A percentile compares a stretch with the other conserved stretches of the same genome.
Conservation (phyloP, 371 early-diverging fungal genomes). For the Phascolomyces articulosus region DNA sequence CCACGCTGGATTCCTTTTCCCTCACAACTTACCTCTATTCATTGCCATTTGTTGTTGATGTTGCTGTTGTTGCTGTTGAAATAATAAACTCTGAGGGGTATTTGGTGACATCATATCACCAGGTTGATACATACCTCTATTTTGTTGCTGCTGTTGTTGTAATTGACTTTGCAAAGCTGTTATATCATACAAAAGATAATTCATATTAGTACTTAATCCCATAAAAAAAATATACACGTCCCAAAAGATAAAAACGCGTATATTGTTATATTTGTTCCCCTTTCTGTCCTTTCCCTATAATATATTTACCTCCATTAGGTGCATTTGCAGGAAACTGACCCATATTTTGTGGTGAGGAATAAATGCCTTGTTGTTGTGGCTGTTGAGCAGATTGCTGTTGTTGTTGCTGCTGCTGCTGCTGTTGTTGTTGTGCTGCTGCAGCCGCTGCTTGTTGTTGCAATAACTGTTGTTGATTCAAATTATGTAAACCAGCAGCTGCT, state of each 20-base stretch:
- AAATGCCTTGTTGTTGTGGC: not conserved
- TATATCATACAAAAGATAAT: not conserved
- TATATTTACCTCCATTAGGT: constrained; percentile 6
- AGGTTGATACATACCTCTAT: constrained; percentile 32
- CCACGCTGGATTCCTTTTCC: no score
- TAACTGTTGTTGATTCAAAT: constrained; percentile 1
- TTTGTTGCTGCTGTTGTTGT: constrained; percentile 35
- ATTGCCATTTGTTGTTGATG: constrained; percentile 30
- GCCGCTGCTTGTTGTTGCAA: not conserved
- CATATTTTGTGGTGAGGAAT: constrained; percentile 4
- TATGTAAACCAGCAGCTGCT: constrained; percentile 10
- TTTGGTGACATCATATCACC: constrained; percentile 33
- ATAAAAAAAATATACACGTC: not conserved
- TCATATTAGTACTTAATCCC: not conserved
- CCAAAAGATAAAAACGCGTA: no score
- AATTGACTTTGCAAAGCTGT: constrained; percentile 8
- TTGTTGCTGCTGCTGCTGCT: constrained; percentile 3
- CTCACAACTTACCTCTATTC: constrained; percentile 22
- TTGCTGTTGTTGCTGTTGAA: constrained; percentile 38
- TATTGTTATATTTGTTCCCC: not conserved
- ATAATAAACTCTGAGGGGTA: constrained; percentile 39
- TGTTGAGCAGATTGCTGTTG: not conserved
- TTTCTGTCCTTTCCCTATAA: not conserved
- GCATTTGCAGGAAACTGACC: constrained; percentile 1
- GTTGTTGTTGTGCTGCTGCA: not conserved